Conservation (phyloP, 192 early-diverging fungal species). For the Coemansia sp. region DNA sequence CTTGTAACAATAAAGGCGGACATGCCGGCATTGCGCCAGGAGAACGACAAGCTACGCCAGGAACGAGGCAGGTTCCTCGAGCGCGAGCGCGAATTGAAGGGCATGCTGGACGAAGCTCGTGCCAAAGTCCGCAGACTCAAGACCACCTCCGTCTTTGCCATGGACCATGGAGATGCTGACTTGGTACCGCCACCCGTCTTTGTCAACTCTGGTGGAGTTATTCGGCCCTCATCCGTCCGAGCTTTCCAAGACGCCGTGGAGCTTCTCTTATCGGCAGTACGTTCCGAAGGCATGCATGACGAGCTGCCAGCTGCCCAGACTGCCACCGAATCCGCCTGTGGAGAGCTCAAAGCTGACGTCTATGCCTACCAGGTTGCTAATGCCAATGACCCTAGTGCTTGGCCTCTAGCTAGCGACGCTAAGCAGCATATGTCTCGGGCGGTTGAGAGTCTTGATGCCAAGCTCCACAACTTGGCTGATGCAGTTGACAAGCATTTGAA, state of each 20-base stretch:
- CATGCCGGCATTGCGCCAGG: slow-evolving; percentile 42
- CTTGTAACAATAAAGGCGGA: slow-evolving; percentile 44
- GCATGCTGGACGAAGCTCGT: slow-evolving; percentile 58
- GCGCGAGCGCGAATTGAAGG: slow-evolving; percentile 48
- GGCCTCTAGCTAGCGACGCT: slow-evolving; percentile 56
- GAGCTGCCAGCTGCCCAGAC: slow-evolving; percentile 78
- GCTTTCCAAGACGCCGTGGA: slow-evolving; percentile 84
- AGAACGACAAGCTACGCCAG: slow-evolving; percentile 42
- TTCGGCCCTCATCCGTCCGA: slow-evolving; percentile 70
- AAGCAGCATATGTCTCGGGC: slow-evolving; percentile 37
- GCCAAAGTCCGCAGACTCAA: slow-evolving; percentile 60
- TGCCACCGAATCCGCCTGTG: slow-evolving; percentile 79
- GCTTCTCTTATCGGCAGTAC: slow-evolving; percentile 72
- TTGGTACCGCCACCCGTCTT: slow-evolving; percentile 57
- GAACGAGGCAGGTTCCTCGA: slow-evolving; percentile 43
- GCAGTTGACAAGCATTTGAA: slow-evolving; percentile 79
- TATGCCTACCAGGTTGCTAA: slow-evolving; percentile 62
- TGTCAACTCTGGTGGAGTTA: slow-evolving; percentile 61
- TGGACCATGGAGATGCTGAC: slow-evolving; percentile 53
- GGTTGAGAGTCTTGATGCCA: slow-evolving; percentile 29
- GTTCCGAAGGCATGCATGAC: slow-evolving; percentile 68
- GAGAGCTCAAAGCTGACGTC: slow-evolving; percentile 80
- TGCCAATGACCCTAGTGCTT: slow-evolving; percentile 30
- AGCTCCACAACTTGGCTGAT: slow-evolving; percentile 68
- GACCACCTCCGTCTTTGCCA: slow-evolving; percentile 57